These are phyloP conservation scores for Selenicereus undatus DNA, from an alignment of 148 eudicot genomes.

Conservation along the genomic window DNA sequence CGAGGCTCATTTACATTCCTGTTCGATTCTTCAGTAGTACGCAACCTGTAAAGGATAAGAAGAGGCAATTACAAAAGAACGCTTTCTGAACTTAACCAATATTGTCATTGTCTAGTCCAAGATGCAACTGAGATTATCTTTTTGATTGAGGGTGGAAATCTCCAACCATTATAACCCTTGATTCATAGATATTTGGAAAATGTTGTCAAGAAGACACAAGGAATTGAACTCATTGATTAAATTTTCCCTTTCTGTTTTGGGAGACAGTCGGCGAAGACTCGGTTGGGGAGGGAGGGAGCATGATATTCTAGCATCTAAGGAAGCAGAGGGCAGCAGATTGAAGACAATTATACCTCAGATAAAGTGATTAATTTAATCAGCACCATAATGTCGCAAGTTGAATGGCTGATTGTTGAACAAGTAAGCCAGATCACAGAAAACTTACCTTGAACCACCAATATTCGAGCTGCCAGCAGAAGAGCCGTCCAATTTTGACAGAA, in stretches of 20 bases:
- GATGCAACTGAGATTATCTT: neutral
- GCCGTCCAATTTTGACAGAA: conserved; percentile 47
- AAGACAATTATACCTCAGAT: neutral
- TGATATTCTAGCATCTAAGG: neutral
- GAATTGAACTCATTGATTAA: too few relatives aligned
- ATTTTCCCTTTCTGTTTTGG: too few relatives aligned
- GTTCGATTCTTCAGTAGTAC: conserved; percentile 15
- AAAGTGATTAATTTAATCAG: neutral
- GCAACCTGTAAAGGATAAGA: conserved; percentile 13
- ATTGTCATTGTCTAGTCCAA: neutral
- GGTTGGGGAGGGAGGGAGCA: neutral
- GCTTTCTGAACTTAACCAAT: neutral
- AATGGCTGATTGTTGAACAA: neutral
- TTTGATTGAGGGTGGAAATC: neutral
- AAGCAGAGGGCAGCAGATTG: neutral
- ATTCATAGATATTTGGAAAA: too few relatives aligned
- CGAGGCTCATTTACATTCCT: conserved; percentile 16
- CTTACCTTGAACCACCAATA: conserved; percentile 28
- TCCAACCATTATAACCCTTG: neutral
- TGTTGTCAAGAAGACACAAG: too few relatives aligned
- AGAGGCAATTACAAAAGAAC: neutral
- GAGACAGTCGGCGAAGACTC: too few relatives aligned
- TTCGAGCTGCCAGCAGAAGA: conserved; percentile 21
- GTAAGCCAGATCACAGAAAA: neutral
- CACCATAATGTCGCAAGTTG: neutral